Evolutionary conservation across 257 asterid genomes (phyloP), one percentile per base, ranked within the genome.

Genomic region (Prunella vulgaris): DNA sequence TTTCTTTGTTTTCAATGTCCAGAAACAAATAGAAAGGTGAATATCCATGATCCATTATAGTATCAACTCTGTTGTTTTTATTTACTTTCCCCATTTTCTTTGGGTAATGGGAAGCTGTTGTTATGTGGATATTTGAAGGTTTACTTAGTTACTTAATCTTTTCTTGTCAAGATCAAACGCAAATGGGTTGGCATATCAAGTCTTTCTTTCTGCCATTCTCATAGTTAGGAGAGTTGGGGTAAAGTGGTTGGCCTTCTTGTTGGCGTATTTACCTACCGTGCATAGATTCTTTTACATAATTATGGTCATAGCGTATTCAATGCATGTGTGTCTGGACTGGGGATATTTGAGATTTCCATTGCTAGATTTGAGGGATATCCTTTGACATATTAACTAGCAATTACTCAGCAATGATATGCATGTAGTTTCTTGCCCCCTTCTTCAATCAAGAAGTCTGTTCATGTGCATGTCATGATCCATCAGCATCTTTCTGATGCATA

Each of bases 201-300:
- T 38, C 35, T 6, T 66, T 13, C 6, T 52, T 56, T 54, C 7
- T 13, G 35, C 28, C 53, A 18, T 30, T 71, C 17, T 56, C 17
- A 4, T 67, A 40, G 56, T 48, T 33, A 32, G 33, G 15, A 24
- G 70, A 64, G 64, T 44, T 44, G 32, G 37, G 42, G 9, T 59
- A 7, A 25, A 9, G 25, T 65, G 58, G 66, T 64, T 38, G 64
- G 22, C 77, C 13, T 72, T 61, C 53, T 71, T 40, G 30, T 54
- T 38, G 66, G 56, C 2, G 27, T 30, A 13, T 60, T 15, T 21
- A 32, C 14, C 57, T 56, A 51, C 57, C 37, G 13, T 21, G 5
- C 9, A 1, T 30, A 12, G 7, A 7, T 46, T 13, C 28, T 46
- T 10, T 42, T 27, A 25, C 3, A 1, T 25, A 10, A 4, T 1